These are phyloP conservation scores for Tephrocybe sp. DNA, from an alignment of 768 basidiomycete species.

Conservation along the genomic window DNA sequence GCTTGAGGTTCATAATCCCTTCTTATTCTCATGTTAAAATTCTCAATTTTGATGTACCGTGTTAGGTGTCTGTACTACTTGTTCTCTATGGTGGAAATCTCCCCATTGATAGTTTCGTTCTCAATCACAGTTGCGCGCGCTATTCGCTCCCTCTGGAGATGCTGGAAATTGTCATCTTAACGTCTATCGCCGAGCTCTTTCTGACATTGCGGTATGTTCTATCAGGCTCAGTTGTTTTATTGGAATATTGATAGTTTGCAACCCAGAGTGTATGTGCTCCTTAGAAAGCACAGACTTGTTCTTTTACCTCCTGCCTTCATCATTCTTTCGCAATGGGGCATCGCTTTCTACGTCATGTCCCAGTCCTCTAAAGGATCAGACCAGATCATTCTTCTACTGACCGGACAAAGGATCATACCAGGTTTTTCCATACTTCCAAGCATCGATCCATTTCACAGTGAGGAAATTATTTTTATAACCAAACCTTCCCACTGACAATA, in stretches of 20 bases:
- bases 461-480: not conserved
- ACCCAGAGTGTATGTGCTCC: slow-evolving; percentile 3
- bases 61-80: slow-evolving; percentile 5
- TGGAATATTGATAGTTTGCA: too few relatives aligned
- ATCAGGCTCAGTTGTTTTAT: too few relatives aligned
- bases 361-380: slow-evolving; percentile 4
- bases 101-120: not conserved
- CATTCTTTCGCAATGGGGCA: slow-evolving; percentile 3
- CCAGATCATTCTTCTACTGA: not conserved
- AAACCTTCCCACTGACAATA: not conserved
- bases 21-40: not conserved
- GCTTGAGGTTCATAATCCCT: not conserved
- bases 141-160: slow-evolving; percentile 12
- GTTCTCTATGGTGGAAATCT: not conserved
- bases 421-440: not conserved
- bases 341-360: slow-evolving; percentile 5
- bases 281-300: not conserved
- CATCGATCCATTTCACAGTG: slow-evolving; percentile 1
- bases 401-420: not conserved
- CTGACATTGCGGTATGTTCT: slow-evolving; percentile 6
- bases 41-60: not conserved
- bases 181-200: slow-evolving; percentile 6
- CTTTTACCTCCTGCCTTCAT: not conserved
- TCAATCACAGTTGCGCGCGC: slow-evolving; percentile 4
- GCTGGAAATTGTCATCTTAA: not conserved